A percentile compares a stretch with the other conserved stretches of the same genome.
Evolutionary conservation across 352 stramenopile species (phyloP).

Genomic region (Globisporangium nagaii): DNA sequence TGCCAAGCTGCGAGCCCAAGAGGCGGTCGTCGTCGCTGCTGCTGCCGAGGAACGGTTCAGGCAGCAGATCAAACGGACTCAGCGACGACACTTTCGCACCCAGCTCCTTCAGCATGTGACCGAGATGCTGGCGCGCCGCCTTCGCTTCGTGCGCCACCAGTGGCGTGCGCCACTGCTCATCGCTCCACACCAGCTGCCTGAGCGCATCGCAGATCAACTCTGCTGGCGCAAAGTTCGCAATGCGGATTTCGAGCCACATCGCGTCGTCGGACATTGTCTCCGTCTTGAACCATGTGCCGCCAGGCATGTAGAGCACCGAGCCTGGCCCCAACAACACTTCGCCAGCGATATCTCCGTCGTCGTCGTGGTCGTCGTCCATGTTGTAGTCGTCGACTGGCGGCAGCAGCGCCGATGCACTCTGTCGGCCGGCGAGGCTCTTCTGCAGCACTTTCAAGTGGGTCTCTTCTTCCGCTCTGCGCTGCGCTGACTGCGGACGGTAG

Average conservation of each 20-base stretch:
- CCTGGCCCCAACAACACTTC: constrained; percentile 26
- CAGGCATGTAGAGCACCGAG: constrained; percentile 42
- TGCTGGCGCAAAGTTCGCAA: constrained; percentile 19
- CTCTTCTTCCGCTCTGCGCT: neutral
- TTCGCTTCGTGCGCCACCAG: constrained; percentile 13
- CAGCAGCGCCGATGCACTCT: neutral
- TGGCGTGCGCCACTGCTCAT: constrained; percentile 19
- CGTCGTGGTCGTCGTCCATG: constrained; percentile 10
- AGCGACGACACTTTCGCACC: constrained; percentile 10
- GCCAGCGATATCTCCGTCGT: neutral
- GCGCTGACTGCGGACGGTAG: constrained; percentile 18
- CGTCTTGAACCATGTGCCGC: constrained; percentile 37
- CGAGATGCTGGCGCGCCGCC: constrained; percentile 7
- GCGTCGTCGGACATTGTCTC: constrained; percentile 15
- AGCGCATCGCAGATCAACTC: constrained; percentile 21
- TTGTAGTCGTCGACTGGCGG: constrained; percentile 14
- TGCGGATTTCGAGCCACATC: constrained; percentile 41
- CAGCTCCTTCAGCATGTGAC: constrained; percentile 18
- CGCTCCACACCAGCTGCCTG: constrained; percentile 22
- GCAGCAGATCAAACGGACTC: constrained; percentile 22
- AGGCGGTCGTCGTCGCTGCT: neutral
- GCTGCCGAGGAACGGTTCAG: constrained; percentile 19
- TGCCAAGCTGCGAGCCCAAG: neutral
- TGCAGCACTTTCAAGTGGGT: constrained; percentile 15
- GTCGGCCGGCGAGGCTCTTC: neutral